Evolutionary conservation across 345 rosid genomes (phyloP).

Genomic region (Anastatica hierochuntica): DNA sequence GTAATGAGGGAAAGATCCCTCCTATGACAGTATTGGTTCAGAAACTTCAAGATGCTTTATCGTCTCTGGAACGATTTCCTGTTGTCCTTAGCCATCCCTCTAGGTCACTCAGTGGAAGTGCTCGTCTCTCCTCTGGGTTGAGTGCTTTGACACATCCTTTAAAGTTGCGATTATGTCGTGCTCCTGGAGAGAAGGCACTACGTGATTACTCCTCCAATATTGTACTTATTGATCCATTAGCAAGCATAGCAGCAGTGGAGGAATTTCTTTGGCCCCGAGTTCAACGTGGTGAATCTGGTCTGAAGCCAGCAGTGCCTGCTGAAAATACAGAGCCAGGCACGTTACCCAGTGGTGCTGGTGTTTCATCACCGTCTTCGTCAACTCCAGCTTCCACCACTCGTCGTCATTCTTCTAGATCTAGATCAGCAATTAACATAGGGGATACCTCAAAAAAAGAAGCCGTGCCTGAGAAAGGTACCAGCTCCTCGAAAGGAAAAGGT

Average conservation of each 20-base stretch:
- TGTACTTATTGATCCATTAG: constrained; percentile 92
- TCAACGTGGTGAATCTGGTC: constrained; percentile 76
- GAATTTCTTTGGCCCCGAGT: constrained; percentile 98
- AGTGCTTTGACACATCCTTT: constrained; percentile 94
- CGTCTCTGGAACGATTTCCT: constrained; percentile 92
- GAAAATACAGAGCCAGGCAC: constrained; percentile 63
- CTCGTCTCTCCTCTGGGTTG: constrained; percentile 91
- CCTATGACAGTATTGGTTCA: constrained; percentile 81
- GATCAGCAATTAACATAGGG: constrained; percentile 73
- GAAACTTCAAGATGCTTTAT: constrained; percentile 94
- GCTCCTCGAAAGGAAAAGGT: constrained; percentile 92
- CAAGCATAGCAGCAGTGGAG: constrained; percentile 92
- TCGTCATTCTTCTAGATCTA: constrained; percentile 77
- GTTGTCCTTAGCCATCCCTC: constrained; percentile 91
- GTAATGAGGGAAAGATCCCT: constrained; percentile 38
- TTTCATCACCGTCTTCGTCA: constrained; percentile 63
- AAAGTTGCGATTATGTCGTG: constrained; percentile 90
- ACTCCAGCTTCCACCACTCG: constrained; percentile 61
- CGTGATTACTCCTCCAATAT: constrained; percentile 96
- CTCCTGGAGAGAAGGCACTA: constrained; percentile 79
- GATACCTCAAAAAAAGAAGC: constrained; percentile 57
- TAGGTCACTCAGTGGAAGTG: constrained; percentile 81
- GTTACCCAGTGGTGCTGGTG: constrained; percentile 57
- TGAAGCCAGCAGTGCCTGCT: constrained; percentile 53
- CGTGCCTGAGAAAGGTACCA: constrained; percentile 55